A percentile compares a stretch with the other conserved stretches of the same genome.
phyloP scores from a whole-genome alignment of 129 eudicot genomes.

The Saussurea involucrata region DNA sequence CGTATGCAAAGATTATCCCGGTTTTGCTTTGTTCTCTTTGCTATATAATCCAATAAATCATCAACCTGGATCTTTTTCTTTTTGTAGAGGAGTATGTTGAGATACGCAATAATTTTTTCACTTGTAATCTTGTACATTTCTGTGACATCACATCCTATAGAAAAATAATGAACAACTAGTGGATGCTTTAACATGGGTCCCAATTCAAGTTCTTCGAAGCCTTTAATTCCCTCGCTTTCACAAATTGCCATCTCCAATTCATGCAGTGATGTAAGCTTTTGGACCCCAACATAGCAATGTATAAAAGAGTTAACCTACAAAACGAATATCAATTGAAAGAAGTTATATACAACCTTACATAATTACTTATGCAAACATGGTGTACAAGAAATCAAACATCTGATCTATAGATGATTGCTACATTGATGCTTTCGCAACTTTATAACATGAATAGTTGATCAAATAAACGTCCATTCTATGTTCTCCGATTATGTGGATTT shows the following conservation, averaged over 20 bases:
- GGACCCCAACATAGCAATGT: conserved; percentile 80
- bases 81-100: conserved; percentile 26
- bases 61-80: conserved; percentile 39
- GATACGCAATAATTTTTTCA: conserved; percentile 52
- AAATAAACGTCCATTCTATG: not conserved
- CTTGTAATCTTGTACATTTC: conserved; percentile 58
- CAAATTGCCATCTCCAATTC: conserved; percentile 76
- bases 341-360: not conserved
- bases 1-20: conserved; percentile 59
- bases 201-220: conserved; percentile 83
- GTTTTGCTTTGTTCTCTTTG: conserved; percentile 35
- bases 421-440: not conserved
- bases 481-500: not conserved
- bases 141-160: conserved; percentile 42
- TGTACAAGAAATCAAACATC: not conserved
- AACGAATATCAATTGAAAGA: not conserved
- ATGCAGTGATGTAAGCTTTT: conserved; percentile 63
- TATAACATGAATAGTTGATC: not conserved
- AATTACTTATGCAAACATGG: not conserved
- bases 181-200: conserved; percentile 83
- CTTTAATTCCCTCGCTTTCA: conserved; percentile 63
- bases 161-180: conserved; percentile 73
- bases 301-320: conserved; percentile 73
- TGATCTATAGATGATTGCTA: not conserved
- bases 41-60: conserved; percentile 64